Evolutionary conservation across 1,139 yeast genomes (phyloP).

Genomic region (Yamadazyma diospyri): DNA sequence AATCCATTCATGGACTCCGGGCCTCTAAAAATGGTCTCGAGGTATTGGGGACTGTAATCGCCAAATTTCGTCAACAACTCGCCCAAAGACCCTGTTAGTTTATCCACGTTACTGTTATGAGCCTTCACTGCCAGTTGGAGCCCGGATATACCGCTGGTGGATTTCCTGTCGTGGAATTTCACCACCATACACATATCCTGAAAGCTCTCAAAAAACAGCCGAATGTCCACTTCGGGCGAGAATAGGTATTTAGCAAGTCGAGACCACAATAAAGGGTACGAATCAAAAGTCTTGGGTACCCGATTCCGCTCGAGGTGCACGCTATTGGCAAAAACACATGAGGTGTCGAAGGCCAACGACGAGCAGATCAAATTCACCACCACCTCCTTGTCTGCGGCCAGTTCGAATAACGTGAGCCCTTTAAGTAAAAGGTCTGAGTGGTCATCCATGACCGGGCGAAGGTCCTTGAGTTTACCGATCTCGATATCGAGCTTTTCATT

Average conservation of each 20-base stretch:
- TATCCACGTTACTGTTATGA: constrained; percentile 31
- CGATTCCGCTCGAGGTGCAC: constrained; percentile 36
- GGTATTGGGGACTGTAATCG: constrained; percentile 39
- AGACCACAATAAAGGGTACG: constrained; percentile 48
- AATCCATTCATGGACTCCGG: constrained; percentile 44
- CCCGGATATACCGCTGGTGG: constrained; percentile 16
- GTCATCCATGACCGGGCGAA: constrained; percentile 34
- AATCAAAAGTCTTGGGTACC: constrained; percentile 39
- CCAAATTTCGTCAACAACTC: constrained; percentile 32
- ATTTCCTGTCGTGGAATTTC: constrained; percentile 27
- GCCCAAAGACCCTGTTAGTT: constrained; percentile 21
- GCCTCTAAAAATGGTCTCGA: constrained; percentile 30
- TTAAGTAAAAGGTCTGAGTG: constrained; percentile 9
- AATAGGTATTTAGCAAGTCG: constrained; percentile 14
- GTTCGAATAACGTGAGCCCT: not conserved
- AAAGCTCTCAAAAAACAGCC: constrained; percentile 30
- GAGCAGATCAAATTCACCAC: constrained; percentile 37
- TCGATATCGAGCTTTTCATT: constrained; percentile 9
- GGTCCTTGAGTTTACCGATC: constrained; percentile 23
- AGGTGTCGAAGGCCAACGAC: constrained; percentile 54
- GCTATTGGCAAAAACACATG: constrained; percentile 53
- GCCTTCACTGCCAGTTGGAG: constrained; percentile 14
- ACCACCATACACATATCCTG: constrained; percentile 42
- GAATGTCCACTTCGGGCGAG: constrained; percentile 28
- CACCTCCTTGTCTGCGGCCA: not conserved